Conservation (phyloP, 176 grass and related monocot genomes). For the Oryza punctata region DNA sequence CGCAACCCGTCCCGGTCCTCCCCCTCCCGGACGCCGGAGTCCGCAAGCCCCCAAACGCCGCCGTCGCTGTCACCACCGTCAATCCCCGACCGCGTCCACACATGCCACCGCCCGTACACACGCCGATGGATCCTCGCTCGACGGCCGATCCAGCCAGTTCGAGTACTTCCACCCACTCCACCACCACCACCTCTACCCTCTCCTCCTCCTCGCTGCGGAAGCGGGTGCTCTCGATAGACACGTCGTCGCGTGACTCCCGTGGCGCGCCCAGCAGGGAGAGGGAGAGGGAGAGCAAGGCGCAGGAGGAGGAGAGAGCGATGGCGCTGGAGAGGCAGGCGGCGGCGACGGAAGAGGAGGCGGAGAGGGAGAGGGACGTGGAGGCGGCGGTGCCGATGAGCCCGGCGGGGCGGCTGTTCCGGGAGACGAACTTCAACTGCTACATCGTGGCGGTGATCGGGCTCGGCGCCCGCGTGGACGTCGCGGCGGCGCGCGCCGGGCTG, state of each 20-base stretch:
- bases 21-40: neutral
- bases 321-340: no score
- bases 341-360: slow-evolving; percentile 16
- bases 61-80: slow-evolving; percentile 23
- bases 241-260: slow-evolving; percentile 1
- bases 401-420: slow-evolving; percentile 75
- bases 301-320: neutral
- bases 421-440: slow-evolving; percentile 75
- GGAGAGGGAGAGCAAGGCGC: slow-evolving; percentile 21
- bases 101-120: neutral
- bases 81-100: neutral
- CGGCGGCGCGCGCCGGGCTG: slow-evolving; percentile 48
- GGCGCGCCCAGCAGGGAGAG: neutral
- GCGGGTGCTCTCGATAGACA: slow-evolving; percentile 33
- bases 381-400: slow-evolving; percentile 66
- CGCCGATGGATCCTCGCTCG: slow-evolving; percentile 41
- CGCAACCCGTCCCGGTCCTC: neutral
- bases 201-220: slow-evolving; percentile 23
- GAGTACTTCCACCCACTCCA: neutral
- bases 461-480: slow-evolving; percentile 45
- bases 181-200: neutral
- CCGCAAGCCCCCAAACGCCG: slow-evolving; percentile 25
- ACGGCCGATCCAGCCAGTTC: slow-evolving; percentile 4
- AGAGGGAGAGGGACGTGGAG: neutral
- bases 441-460: slow-evolving; percentile 68